These are phyloP conservation scores for Cryptococcus maquisensis DNA, from an alignment of 1,284 basidiomycete species.

Conservation along the genomic window DNA sequence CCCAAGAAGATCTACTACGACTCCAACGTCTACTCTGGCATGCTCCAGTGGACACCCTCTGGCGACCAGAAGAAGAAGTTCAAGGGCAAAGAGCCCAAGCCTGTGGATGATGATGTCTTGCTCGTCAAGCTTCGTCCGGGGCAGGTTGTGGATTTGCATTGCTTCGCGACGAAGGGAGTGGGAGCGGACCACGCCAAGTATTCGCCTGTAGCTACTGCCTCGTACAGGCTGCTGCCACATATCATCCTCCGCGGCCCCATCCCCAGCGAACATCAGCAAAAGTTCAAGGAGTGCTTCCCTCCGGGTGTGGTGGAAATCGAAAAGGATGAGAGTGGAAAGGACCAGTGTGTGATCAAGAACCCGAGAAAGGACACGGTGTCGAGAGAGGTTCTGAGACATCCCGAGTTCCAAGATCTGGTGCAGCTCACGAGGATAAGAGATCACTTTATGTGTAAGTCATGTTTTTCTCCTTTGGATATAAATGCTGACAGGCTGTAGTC, in stretches of 20 bases:
- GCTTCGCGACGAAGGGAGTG: conserved; percentile 73
- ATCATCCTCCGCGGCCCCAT: conserved; percentile 73
- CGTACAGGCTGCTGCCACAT: conserved; percentile 86
- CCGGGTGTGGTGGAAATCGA: conserved; percentile 77
- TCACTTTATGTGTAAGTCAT: conserved; percentile 78
- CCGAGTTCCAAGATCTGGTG: conserved; percentile 82
- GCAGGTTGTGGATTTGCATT: conserved; percentile 73
- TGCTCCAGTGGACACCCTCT: conserved; percentile 76
- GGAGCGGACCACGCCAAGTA: conserved; percentile 97
- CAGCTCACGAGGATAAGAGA: conserved; percentile 82
- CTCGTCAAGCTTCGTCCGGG: conserved; percentile 92
- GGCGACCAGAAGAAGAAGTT: conserved; percentile 68
- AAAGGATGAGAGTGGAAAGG: conserved; percentile 49
- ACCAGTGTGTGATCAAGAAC: conserved; percentile 57
- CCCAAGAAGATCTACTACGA: conserved; percentile 65
- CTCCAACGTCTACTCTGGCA: conserved; percentile 64
- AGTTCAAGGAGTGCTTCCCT: conserved; percentile 85
- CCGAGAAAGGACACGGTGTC: conserved; percentile 79
- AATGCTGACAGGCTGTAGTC: conserved; percentile 54
- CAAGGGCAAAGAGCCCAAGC: conserved; percentile 30
- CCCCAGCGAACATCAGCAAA: conserved; percentile 59
- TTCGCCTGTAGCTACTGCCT: conserved; percentile 96
- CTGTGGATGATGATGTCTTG: conserved; percentile 74
- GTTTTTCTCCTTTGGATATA: neutral
- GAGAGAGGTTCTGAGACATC: conserved; percentile 85